Evolutionary conservation across 306 rosid species (phyloP), one percentile per base, ranked within the genome.

Genomic region (Inga leiocalycina): DNA sequence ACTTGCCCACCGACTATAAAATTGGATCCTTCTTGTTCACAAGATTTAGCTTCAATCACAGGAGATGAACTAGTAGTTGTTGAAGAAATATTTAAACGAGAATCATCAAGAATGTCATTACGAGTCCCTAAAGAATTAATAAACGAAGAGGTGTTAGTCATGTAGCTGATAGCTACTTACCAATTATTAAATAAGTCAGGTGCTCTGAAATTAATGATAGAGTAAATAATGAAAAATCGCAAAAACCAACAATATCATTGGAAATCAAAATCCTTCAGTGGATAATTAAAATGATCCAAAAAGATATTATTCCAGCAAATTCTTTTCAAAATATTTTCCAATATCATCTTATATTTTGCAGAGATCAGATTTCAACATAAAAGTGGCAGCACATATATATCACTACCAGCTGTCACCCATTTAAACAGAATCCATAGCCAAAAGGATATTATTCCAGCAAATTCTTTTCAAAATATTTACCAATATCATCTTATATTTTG

Each of bases 81-180:
- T 37, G 92, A 68, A 56, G 91, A 41, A 62, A 84, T 59, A 83
- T 88, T 91, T 79, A 91, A 66, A 79, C 93, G 92, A 41, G 94
- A 88, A 74, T 96, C 98, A 54, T 97, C 99, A 11, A 84, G 76
- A 85, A 85, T 57, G 77, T 92, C 99, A 84, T 87, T 92, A 79
- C 87, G 91, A 71, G 82, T 86, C 82, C 97, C 99, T 94, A 81
- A 32, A 86, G 70, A 89, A 34, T 32, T 24, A 70, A 68, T 43
- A 76, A 74, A 71, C 43, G 57, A 80, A 77, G 61, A 49, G 14
- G 69, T 69, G 66, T 78, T 82, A 62, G 72, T 59, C 19, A 41
- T 76, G 71, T 71, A 56, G 41, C 57, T 6, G 30, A 74, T 52
- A 41, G 20, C 57, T 8, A 22, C 20, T 52, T 6, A 4, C 30